Conservation (phyloP, 2,329 filamentous ascomycete genomes). For the Mycosphaerella arachidis region DNA sequence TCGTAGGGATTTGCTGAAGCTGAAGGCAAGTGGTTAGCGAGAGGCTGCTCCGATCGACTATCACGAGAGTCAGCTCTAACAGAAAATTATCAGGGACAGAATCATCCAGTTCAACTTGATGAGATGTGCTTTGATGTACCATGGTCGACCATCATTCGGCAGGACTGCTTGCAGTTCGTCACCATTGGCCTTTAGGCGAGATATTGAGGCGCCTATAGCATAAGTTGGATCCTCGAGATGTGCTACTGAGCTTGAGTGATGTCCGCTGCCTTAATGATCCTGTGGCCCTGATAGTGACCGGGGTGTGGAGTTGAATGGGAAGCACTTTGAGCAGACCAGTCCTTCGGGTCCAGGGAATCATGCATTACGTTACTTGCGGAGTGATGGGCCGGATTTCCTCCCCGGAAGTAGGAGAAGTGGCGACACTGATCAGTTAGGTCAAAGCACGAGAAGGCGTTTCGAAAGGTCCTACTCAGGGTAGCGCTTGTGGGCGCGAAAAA, state of each 20-base stretch:
- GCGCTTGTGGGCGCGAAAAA: too few species aligned
- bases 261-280: too few species aligned
- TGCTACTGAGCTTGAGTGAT: background rate
- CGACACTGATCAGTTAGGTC: background rate
- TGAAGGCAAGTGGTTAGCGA: conserved; percentile 26
- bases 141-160: conserved; percentile 38
- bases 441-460: background rate
- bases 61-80: conserved; percentile 5
- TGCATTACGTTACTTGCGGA: background rate
- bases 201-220: background rate
- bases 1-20: conserved; percentile 44
- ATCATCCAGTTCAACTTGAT: conserved; percentile 41
- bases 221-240: background rate
- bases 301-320: background rate
- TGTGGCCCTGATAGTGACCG: too few species aligned
- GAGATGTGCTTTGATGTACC: conserved; percentile 43
- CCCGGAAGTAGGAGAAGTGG: background rate
- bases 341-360: background rate
- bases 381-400: background rate
- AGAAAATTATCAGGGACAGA: conserved; percentile 39
- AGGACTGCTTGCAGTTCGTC: conserved; percentile 32
- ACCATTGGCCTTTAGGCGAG: conserved; percentile 12
- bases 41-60: conserved; percentile 6
- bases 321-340: background rate
- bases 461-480: background rate